Conservation (phyloP, 768 basidiomycete genomes). For the Tephrocybe sp. region DNA sequence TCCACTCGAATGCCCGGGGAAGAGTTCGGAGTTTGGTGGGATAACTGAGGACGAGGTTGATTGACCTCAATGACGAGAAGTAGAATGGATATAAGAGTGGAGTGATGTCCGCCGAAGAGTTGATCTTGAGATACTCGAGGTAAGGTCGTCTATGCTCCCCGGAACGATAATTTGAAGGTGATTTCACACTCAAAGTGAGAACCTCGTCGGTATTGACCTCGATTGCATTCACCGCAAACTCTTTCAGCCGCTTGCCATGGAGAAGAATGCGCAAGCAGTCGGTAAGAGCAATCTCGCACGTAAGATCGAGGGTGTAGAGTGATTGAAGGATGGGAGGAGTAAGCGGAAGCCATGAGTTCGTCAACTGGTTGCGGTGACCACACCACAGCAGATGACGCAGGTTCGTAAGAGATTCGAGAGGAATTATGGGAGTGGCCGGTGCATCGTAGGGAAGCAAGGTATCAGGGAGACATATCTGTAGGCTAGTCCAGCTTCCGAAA, state of each 20-base stretch:
- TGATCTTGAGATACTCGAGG: slow-evolving; percentile 1
- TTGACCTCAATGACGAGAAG: slow-evolving; percentile 3
- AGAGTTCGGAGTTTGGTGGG: background rate
- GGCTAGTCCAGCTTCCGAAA: slow-evolving; percentile 3
- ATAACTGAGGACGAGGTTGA: background rate
- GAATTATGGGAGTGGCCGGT: background rate
- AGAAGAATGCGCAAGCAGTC: slow-evolving; percentile 4
- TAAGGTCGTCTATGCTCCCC: slow-evolving; percentile 3
- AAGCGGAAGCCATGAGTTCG: slow-evolving; percentile 3
- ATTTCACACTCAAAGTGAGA: background rate
- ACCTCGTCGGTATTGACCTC: slow-evolving; percentile 1
- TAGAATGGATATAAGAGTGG: slow-evolving; percentile 4
- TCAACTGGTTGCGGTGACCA: slow-evolving; percentile 2
- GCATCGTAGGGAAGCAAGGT: background rate
- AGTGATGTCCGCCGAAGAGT: background rate
- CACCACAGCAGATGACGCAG: background rate
- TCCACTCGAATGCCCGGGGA: slow-evolving; percentile 6
- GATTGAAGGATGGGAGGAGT: slow-evolving; percentile 6
- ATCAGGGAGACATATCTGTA: slow-evolving; percentile 3
- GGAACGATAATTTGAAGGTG: background rate
- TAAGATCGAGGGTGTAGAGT: slow-evolving; percentile 1
- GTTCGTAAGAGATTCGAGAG: slow-evolving; percentile 6
- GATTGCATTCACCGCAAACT: background rate
- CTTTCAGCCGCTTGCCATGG: slow-evolving; percentile 4
- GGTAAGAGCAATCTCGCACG: background rate